Conservation (phyloP, 2,329 filamentous ascomycete genomes). For the Xylaria sp. region DNA sequence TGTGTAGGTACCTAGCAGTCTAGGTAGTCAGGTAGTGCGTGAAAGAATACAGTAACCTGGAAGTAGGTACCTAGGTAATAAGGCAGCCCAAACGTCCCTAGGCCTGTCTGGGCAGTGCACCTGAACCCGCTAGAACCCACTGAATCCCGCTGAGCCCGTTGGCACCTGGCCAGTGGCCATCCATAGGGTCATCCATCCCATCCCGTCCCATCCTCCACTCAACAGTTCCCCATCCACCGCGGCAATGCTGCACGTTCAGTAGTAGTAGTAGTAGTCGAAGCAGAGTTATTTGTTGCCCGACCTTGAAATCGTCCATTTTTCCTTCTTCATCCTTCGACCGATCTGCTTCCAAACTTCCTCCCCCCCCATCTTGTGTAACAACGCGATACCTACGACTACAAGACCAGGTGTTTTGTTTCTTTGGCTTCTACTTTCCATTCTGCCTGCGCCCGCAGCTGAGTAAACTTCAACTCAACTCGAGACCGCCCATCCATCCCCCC, state of each 20-base stretch:
- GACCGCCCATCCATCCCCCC: neutral
- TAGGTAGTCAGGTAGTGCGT: too few relatives aligned
- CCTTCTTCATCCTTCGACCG: neutral
- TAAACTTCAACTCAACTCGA: neutral
- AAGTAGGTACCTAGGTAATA: too few relatives aligned
- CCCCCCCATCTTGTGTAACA: neutral
- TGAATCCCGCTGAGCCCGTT: neutral
- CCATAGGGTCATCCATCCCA: neutral
- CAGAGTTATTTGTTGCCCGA: neutral
- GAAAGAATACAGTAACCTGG: too few relatives aligned
- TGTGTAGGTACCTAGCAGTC: neutral
- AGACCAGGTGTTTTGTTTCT: neutral
- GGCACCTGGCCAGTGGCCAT: neutral
- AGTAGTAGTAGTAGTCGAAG: neutral
- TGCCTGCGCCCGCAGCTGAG: neutral
- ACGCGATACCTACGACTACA: too few relatives aligned
- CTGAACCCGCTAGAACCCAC: too few relatives aligned
- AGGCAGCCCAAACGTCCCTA: too few relatives aligned
- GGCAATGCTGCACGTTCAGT: neutral
- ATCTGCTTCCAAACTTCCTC: neutral
- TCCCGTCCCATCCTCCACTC: too few relatives aligned
- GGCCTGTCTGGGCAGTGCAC: too few relatives aligned
- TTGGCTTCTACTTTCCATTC: neutral
- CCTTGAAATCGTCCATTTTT: neutral
- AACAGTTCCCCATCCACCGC: neutral